Evolutionary conservation across 371 early-diverging fungal genomes (phyloP).

Genomic region (Cladochytrium tenue): DNA sequence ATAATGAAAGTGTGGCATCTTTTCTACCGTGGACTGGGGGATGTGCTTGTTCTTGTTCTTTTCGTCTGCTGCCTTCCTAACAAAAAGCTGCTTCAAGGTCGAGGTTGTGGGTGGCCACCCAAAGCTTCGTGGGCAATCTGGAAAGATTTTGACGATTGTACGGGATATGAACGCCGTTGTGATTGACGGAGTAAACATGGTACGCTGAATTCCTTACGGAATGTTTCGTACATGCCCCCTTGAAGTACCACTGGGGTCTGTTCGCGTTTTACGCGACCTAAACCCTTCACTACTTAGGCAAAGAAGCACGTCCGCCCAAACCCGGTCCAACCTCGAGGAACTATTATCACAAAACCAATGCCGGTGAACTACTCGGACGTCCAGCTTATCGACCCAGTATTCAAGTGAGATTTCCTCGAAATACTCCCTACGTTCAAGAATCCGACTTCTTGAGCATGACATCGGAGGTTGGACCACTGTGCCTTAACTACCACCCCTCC

Average conservation of each 20-base stretch:
- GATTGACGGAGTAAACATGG: slow-evolving; percentile 61
- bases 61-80: slow-evolving; percentile 17
- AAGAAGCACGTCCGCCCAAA: slow-evolving; percentile 57
- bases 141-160: slow-evolving; percentile 55
- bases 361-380: slow-evolving; percentile 72
- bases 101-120: slow-evolving; percentile 29
- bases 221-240: not conserved
- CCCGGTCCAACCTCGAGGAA: slow-evolving; percentile 38
- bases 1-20: too few relatives aligned
- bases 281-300: slow-evolving; percentile 25
- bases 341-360: slow-evolving; percentile 61
- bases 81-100: slow-evolving; percentile 3
- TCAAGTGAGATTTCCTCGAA: slow-evolving; percentile 25
- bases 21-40: too few relatives aligned
- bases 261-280: not conserved
- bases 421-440: slow-evolving; percentile 1
- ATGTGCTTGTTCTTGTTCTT: too few relatives aligned
- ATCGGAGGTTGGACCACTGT: too few relatives aligned
- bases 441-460: not conserved
- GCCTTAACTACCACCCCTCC: too few relatives aligned
- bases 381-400: slow-evolving; percentile 63
- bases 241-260: not conserved
- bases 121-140: slow-evolving; percentile 65
- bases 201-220: slow-evolving; percentile 15
- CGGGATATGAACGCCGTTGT: slow-evolving; percentile 58